Evolutionary conservation across 2,329 filamentous ascomycete species (phyloP), one percentile per base, ranked within the genome.

Genomic region (Aplosporella prunicola): DNA sequence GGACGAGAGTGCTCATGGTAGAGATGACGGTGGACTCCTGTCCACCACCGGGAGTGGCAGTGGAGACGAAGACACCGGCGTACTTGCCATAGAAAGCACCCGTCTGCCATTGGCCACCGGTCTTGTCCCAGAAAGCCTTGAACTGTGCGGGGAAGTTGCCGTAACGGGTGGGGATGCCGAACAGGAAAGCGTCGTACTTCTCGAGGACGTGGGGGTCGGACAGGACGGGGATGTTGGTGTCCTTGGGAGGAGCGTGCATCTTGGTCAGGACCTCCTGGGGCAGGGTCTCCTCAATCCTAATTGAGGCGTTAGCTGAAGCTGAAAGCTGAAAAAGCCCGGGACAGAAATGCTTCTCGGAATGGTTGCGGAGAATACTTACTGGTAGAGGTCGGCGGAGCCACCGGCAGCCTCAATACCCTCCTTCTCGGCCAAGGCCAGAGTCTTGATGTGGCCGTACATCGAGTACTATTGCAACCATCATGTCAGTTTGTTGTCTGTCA

Each of bases 101-200:
- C 10, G 65, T 61, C 44, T 72, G 66, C 91, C 91, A 96, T 63
- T 91, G 82, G 50, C 74, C 71, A 55, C 89, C 89, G 16, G 86
- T 88, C 65, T 76, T 74, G 71, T 98, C 91, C 83, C 87, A 93
- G 72, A 87, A 89, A 27, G 77, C 57, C 72, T 91, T 95, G 83
- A 83, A 95, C 68, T 98, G 91, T 13, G 81, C 84, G 32, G 89
- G 88, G 74, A 94, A 94, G 77, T 93, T 96, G 53, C 91, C 91
- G 68, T 85, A 98, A 49, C 91, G 78, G 35, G 91, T 98, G 43
- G 91, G 91, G 61, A 96, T 91, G 49, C 91, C 91, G 53, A 96
- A 74, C 47, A 98, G 79, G 69, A 95, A 80, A 49, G 70, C 91
- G 56, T 96, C 88, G 68, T 93, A 96, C 36, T 68, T 46, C 55